Base-by-base conservation (phyloP, 1,284 basidiomycete genomes). In the Entoloma clypeatum region DNA sequence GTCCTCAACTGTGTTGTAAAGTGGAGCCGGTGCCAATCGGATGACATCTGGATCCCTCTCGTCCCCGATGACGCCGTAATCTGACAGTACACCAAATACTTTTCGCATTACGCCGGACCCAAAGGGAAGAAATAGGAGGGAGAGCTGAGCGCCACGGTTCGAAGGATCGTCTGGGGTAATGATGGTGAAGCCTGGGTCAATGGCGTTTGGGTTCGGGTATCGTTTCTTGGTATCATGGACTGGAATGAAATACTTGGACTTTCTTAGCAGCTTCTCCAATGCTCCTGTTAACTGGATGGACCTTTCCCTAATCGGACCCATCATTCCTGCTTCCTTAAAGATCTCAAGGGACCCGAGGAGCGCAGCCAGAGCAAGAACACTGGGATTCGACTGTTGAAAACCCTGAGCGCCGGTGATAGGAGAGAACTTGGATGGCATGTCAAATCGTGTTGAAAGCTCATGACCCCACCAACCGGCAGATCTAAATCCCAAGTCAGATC, bases 391-490 rank as follows among this genome's bases (percentile, higher is more conserved):
- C 61, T 94, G 86, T 60, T 97, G 92, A 69, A 89, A 98, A 22
- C 94, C 94, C 59, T 92, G 87, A 1, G 96, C 96, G 35, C 95
- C 95, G 7, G 72, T 73, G 43, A 90, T 88, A 3, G 93, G 85
- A 27, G 79, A 77, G 65, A 97, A 99, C 36, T 63, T 69, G 13
- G 84, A 72, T 11, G 85, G 84, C 95, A 98, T 98, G 44, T 80
- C 71, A 70, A 99, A 99, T 27, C 96, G 84, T 26, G 91, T 94
- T 43, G 69, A 61, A 16, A 81, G 74, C 57, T 93, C 81, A 62
- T 98, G 92, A 33, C 96, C 95, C 92, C 93, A 99, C 95, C 95
- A 99, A 24, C 96, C 95, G 16, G 92, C 86, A 44, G 85, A 82
- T 57, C 94, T 92, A 54, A 19, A 42, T 19, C 19, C 37, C 47